phyloP scores from a whole-genome alignment of 441 rosid genomes.

The Geranium incanum region DNA sequence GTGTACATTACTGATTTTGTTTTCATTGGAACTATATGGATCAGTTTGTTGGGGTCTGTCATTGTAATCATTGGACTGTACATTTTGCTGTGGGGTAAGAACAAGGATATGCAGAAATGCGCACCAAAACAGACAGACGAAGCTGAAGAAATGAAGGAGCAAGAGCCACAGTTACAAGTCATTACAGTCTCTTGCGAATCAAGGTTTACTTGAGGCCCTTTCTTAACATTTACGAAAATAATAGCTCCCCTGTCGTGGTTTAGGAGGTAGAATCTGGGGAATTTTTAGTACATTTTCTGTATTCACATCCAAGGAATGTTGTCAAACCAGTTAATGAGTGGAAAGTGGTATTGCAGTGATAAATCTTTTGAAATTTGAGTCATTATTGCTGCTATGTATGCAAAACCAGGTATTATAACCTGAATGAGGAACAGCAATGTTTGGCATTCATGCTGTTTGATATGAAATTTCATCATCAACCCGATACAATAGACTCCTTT shows the following conservation, averaged over 20 bases:
- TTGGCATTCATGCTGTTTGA: not conserved
- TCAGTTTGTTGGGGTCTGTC: conserved; percentile 54
- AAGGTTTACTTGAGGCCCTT: conserved; percentile 15
- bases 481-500: not conserved
- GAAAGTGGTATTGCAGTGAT: no score
- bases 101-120: conserved; percentile 36
- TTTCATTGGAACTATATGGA: not conserved
- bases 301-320: not conserved
- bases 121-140: conserved; percentile 28
- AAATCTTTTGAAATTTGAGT: no score
- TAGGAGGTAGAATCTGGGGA: not conserved
- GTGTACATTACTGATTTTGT: conserved; percentile 3
- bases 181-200: conserved; percentile 29
- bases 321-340: not conserved
- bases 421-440: not conserved
- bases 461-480: no score
- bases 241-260: not conserved
- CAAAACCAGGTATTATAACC: not conserved
- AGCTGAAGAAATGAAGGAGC: conserved; percentile 30
- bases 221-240: conserved; percentile 6
- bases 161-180: conserved; percentile 31
- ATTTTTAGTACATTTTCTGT: not conserved
- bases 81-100: conserved; percentile 63
- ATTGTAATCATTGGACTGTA: conserved; percentile 55
- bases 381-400: no score